Evolutionary conservation across 129 eudicot species (phyloP).

Genomic region (Artemisia argyi): DNA sequence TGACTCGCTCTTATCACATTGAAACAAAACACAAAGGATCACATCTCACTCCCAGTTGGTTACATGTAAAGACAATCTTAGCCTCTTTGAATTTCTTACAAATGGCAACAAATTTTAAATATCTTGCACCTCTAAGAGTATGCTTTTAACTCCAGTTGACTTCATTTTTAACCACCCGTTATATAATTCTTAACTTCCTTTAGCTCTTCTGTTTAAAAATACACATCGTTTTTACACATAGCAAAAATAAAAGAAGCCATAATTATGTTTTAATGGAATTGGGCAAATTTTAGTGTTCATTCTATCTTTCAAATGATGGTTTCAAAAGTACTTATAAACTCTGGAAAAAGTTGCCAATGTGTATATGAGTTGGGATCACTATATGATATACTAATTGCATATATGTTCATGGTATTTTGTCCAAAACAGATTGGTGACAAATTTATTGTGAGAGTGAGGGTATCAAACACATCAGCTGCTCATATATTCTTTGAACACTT

Average conservation of each 20-base stretch:
- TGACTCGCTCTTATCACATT: slow-evolving; percentile 18
- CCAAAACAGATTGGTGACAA: slow-evolving; percentile 70
- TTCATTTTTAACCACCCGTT: background rate
- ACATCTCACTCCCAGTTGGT: slow-evolving; percentile 12
- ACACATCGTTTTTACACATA: background rate
- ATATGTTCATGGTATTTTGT: slow-evolving; percentile 2
- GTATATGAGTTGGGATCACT: background rate
- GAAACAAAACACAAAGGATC: slow-evolving; percentile 11
- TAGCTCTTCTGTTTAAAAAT: background rate
- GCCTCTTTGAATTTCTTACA: slow-evolving; percentile 2
- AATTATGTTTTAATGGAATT: too few relatives aligned
- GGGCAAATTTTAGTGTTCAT: too few relatives aligned
- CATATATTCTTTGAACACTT: slow-evolving; percentile 78
- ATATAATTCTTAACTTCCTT: background rate
- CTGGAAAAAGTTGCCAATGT: background rate
- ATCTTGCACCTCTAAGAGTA: slow-evolving; percentile 88
- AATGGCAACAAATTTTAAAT: background rate
- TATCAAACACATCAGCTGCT: slow-evolving; percentile 77
- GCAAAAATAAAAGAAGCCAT: too few relatives aligned
- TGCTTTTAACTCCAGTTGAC: slow-evolving; percentile 3
- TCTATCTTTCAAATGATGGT: background rate
- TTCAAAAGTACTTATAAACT: background rate
- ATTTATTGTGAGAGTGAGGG: slow-evolving; percentile 61
- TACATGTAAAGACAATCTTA: slow-evolving; percentile 23
- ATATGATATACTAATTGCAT: background rate